Conservation (phyloP, 2,329 filamentous ascomycete species). For the Amesomyces nigricolor region DNA sequence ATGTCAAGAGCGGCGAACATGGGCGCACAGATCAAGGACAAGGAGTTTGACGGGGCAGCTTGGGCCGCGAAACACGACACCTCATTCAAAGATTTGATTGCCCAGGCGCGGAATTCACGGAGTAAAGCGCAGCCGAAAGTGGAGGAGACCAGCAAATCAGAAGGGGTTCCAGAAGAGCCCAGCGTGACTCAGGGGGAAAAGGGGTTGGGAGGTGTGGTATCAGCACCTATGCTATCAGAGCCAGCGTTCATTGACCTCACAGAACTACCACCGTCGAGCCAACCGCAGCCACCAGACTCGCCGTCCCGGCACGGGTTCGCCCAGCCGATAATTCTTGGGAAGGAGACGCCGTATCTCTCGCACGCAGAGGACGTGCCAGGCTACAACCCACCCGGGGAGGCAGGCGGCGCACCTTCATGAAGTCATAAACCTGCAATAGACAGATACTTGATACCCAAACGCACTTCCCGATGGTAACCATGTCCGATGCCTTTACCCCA, state of each 20-base stretch:
- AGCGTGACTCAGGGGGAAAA: not conserved
- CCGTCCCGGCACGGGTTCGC: not conserved
- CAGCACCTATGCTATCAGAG: not conserved
- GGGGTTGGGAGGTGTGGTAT: not conserved
- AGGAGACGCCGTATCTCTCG: not conserved
- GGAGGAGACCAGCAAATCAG: slow-evolving; percentile 3
- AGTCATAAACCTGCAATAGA: not conserved
- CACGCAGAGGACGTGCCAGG: not conserved
- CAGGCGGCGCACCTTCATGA: not conserved
- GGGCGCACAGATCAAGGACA: slow-evolving; percentile 63
- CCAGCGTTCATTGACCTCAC: slow-evolving; percentile 9
- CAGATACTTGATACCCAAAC: not conserved
- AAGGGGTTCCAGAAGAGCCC: not conserved
- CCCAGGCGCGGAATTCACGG: slow-evolving; percentile 60
- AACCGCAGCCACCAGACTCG: not conserved
- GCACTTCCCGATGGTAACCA: not conserved
- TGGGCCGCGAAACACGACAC: slow-evolving; percentile 69
- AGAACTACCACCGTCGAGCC: slow-evolving; percentile 6
- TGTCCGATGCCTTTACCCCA: too few relatives aligned
- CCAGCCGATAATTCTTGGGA: not conserved
- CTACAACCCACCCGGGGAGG: not conserved
- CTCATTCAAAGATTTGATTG: slow-evolving; percentile 76
- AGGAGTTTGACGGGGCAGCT: slow-evolving; percentile 76
- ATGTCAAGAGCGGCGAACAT: slow-evolving; percentile 34
- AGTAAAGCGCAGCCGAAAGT: slow-evolving; percentile 33